Base-by-base conservation (phyloP, 768 basidiomycete species). In the Pisolithus albus region DNA sequence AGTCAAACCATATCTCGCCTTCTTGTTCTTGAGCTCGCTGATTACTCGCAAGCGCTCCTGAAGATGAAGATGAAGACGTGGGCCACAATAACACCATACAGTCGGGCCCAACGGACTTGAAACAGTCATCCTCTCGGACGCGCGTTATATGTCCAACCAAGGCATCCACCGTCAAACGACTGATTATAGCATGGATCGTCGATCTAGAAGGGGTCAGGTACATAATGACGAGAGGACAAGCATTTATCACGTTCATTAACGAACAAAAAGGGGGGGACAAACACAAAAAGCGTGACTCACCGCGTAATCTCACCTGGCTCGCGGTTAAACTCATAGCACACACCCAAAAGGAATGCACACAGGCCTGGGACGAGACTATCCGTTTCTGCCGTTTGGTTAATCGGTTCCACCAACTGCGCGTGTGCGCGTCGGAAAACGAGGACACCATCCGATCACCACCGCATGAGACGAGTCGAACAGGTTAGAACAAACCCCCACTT, bases 281-380 rank as follows among this genome's bases (percentile, higher is more conserved):
- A 13, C 40, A 51, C n/a, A 47, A 43, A 26, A 45, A 28, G 62
- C 79, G 49, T 49, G 18, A 47, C 46, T 23, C 8, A 89, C 89
- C 95, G 78, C n/a, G 91, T 92, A 50, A 98, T 90, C 61, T 96
- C 92, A 13, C 94, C 93, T 0, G 94, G 91, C 60, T 96, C 89
- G 38, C 91, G 82, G 66, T 97, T 91, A 74, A 88, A 98, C 70
- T 98, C 94, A 63, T 98, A 99, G 70, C 92, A 92, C 34, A 92
- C 76, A 18, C 94, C 94, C 8, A 99, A 79, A 2, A 98, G 73
- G 73, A 96, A 95, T 2, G 89, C 84, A 47, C 89, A 93, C 16
- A 98, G 75, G 1, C 91, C 92, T 51, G 94, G 92, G 2, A 98
- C 81, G 19, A 96, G 71, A 6, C 82, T 80, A 62, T 97, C 95